A percentile compares a stretch with the other conserved stretches of the same genome.
phyloP scores from a whole-genome alignment of 2,329 filamentous ascomycete species.

The Diplodia mutila region DNA sequence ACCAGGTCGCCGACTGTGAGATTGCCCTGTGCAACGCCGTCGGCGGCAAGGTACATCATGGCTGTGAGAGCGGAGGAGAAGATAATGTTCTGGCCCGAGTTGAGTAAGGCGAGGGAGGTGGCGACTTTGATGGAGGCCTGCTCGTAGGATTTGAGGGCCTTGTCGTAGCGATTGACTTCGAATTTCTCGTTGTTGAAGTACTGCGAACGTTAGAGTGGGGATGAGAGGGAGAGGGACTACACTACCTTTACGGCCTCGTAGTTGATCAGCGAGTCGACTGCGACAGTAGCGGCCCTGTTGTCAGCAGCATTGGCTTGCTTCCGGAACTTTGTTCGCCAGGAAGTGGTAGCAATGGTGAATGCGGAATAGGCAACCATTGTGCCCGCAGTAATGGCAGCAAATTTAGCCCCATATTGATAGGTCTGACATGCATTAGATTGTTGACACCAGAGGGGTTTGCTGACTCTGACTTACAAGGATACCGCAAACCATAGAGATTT shows the following conservation, averaged over 20 bases:
- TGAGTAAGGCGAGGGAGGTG: constrained; percentile 89
- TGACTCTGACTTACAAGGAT: constrained; percentile 64
- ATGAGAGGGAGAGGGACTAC: neutral
- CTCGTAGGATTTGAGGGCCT: constrained; percentile 83
- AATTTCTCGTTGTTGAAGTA: constrained; percentile 99
- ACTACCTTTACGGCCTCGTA: constrained; percentile 88
- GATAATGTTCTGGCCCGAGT: constrained; percentile 94
- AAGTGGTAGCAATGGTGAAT: constrained; percentile 96
- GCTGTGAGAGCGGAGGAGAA: constrained; percentile 90
- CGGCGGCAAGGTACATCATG: constrained; percentile 97
- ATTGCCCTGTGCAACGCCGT: constrained; percentile 79
- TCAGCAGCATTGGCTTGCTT: constrained; percentile 95
- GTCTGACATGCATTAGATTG: constrained; percentile 55
- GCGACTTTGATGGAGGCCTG: constrained; percentile 95
- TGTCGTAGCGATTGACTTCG: constrained; percentile 88
- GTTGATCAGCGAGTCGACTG: constrained; percentile 96
- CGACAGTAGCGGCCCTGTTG: constrained; percentile 91
- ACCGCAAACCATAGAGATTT: constrained; percentile 94
- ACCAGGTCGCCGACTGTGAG: constrained; percentile 95
- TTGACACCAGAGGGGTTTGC: neutral
- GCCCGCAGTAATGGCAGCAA: constrained; percentile 83
- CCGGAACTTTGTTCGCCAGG: constrained; percentile 96
- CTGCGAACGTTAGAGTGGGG: constrained; percentile 28
- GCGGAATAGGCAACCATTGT: constrained; percentile 95
- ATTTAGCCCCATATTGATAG: constrained; percentile 90